Base-by-base conservation (phyloP, 768 basidiomycete species). In the Baorangia bicolor region DNA sequence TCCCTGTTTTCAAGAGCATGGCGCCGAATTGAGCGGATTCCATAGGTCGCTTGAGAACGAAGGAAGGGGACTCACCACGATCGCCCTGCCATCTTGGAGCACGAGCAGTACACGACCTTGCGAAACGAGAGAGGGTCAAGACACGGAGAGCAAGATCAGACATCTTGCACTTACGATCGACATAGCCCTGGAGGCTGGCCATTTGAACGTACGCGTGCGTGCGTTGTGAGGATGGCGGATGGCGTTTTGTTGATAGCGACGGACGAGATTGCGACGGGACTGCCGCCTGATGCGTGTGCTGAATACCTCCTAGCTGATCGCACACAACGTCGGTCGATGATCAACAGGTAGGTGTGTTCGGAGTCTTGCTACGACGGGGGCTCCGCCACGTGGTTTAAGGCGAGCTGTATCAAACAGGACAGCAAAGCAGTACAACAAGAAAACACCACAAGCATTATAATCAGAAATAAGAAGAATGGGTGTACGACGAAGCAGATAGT, bases 11-110 rank as follows among this genome's bases (percentile, higher is more conserved):
- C 25, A 20, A n/a, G 40, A 12, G 35, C 16, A 31, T 13, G 30
- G 27, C 1, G 20, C 28, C 25, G n/a, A 28, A 42, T 42, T 46
- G 41, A 41, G 44, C 28, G 21, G n/a, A 47, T 41, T 20, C 40
- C 40, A 30, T 9, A 33, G n/a, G 25, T 14, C n/a, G 14, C 12
- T 13, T 13, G 25, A 20, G n/a, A 25, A 39, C 10, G 16, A 35
- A 25, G 11, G 9, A 47, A 21, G 21, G 47, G 18, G 41, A 78
- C 89, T 50, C 60, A 96, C 96, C 63, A 96, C 86, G 70, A 98
- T 97, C 39, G 90, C 85, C 65, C 96, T 86, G 49, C 96, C 96
- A 72, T 99, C 96, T 79, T 98, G 94, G 33, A 98, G 87, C 60
- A 98, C 86, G 69, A 98, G 86, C 56, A 95, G 82, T 63, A 98